phyloP scores from a whole-genome alignment of 2,329 filamentous ascomycete genomes.

The Pyrenophora graminea region DNA sequence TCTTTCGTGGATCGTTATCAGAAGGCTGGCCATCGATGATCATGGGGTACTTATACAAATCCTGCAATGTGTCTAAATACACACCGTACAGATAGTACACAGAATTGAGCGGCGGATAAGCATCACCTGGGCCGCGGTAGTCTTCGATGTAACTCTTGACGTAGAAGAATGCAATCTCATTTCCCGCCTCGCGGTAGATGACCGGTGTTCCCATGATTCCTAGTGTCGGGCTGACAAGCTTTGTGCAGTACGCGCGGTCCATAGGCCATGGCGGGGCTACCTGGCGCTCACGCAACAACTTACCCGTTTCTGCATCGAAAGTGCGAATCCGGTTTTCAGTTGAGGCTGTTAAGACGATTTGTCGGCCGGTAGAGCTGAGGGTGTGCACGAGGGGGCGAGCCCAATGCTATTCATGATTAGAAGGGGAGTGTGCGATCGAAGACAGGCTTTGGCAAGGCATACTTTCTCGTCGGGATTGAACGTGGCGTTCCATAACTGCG shows the following conservation, averaged over 20 bases:
- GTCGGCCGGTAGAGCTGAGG: slow-evolving; percentile 32
- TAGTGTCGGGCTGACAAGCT: slow-evolving; percentile 17
- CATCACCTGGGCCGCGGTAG: slow-evolving; percentile 29
- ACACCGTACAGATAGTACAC: slow-evolving; percentile 50
- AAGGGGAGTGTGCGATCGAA: background rate
- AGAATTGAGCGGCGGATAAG: slow-evolving; percentile 43
- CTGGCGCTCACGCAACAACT: slow-evolving; percentile 20
- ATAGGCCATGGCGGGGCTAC: slow-evolving; percentile 22
- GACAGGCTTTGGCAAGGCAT: background rate
- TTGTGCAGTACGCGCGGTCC: slow-evolving; percentile 15
- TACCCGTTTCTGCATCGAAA: slow-evolving; percentile 22
- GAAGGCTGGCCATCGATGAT: slow-evolving; percentile 54
- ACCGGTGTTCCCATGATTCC: slow-evolving; percentile 29
- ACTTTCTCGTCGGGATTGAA: slow-evolving; percentile 43
- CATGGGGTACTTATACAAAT: slow-evolving; percentile 53
- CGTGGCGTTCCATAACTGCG: slow-evolving; percentile 44
- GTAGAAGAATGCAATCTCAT: slow-evolving; percentile 37
- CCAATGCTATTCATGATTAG: slow-evolving; percentile 45
- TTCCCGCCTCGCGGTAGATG: slow-evolving; percentile 29
- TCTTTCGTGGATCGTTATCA: slow-evolving; percentile 54
- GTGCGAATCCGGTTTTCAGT: slow-evolving; percentile 26
- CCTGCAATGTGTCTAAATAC: slow-evolving; percentile 46
- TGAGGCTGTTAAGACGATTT: slow-evolving; percentile 26
- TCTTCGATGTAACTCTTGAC: slow-evolving; percentile 36
- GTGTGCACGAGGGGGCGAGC: slow-evolving; percentile 55